Base-by-base conservation (phyloP, 495 filamentous ascomycete species). In the Neurospora tetraspora region DNA sequence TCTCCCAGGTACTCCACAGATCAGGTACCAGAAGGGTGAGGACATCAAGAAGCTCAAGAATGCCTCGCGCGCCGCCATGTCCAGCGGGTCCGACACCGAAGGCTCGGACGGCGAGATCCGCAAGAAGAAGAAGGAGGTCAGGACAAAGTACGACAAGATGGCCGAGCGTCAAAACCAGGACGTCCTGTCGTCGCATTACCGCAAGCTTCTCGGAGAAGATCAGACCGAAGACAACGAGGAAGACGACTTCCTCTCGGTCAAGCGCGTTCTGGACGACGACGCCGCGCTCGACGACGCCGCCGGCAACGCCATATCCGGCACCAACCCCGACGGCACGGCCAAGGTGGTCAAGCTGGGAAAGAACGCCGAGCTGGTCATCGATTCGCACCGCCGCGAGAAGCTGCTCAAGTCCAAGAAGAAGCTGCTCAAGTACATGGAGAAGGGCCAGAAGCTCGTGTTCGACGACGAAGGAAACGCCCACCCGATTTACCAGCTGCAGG, bases 81-180 rank as follows among this genome's bases (percentile, higher is more conserved):
- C 86, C 16, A 85, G 84, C 39, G 88, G 87, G 39, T 83, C 82
- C 6, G 84, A 85, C 16, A 77, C 77, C 37, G 83, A 85, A 8
- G 74, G 76, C 23, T 74, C 69, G 31, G 79, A 79, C 20, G 87
- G 84, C 16, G 86, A 86, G n/a, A 84, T 83, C 5, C 83, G 72
- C 2, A 86, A 86, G 77, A 92, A 89, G 78, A 89, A 91, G 81
- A 78, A 83, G 12, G 83, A 85, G 47, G 92, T 94, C 7, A 87
- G 93, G 61, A 98, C 96, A 31, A 97, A 96, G 81, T 94, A 95
- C 78, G 93, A 98, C 78, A 93, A 94, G 73, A 97, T 98, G 94
- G 96, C 97, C 76, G 95, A 97, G 83, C 85, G 96, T 74, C 91
- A 90, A 73, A 97, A 98, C 82, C 94, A 97, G 76, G 93, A 96